Evolutionary conservation across 2,329 filamentous ascomycete genomes (phyloP).

Genomic region (Neofusicoccum kwambonambiense): DNA sequence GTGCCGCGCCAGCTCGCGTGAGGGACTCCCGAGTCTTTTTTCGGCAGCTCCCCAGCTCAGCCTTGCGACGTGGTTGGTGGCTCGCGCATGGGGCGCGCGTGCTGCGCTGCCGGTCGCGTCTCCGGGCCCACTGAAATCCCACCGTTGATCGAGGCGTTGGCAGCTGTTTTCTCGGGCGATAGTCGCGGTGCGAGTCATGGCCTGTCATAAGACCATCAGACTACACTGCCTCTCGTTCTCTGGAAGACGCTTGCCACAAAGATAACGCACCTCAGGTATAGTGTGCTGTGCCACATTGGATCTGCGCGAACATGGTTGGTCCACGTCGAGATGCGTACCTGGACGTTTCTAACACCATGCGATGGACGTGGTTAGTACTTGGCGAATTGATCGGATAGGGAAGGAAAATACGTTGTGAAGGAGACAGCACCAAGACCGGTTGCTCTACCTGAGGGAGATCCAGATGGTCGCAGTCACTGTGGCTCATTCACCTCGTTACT

Average conservation of each 20-base stretch:
- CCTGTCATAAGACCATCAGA: neutral
- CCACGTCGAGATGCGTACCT: neutral
- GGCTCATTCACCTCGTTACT: no score
- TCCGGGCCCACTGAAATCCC: slow-evolving; percentile 1
- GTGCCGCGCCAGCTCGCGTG: neutral
- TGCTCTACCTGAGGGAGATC: no score
- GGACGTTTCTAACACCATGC: neutral
- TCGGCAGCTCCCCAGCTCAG: neutral
- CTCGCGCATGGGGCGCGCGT: neutral
- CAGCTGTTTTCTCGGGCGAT: neutral
- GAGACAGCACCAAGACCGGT: no score
- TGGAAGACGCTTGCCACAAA: neutral
- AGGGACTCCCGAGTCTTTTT: neutral
- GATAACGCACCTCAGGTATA: neutral
- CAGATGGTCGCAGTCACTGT: no score
- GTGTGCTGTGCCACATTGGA: neutral
- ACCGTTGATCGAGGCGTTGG: neutral
- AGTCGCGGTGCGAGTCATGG: neutral
- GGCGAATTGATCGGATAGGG: no score
- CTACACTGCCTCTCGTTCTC: neutral
- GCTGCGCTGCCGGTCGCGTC: neutral
- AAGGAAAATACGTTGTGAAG: no score
- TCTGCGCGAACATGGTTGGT: neutral
- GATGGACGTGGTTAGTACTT: no score
- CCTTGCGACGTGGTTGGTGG: neutral